Evolutionary conservation across 2,329 filamentous ascomycete genomes (phyloP).

Genomic region (Pseudogymnoascus sp.): DNA sequence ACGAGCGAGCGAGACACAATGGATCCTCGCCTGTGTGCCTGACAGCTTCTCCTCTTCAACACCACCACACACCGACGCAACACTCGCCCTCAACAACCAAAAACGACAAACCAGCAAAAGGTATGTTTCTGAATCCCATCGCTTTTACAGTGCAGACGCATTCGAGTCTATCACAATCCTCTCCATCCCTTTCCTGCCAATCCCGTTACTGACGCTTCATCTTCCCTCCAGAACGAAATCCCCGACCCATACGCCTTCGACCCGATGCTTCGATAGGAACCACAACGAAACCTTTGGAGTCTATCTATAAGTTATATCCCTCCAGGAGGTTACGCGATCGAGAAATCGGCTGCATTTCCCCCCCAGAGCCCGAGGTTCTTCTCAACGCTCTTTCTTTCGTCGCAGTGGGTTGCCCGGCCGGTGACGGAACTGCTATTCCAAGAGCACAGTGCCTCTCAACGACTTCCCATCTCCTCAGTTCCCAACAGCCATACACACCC

Average conservation of each 20-base stretch:
- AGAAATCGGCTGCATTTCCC: conserved; percentile 16
- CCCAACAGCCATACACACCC: conserved; percentile 11
- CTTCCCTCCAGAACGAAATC: conserved; percentile 11
- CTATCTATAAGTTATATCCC: conserved; percentile 25
- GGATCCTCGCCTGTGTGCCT: conserved; percentile 4
- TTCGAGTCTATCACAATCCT: not conserved
- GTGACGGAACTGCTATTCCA: not conserved
- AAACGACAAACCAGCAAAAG: conserved; percentile 2
- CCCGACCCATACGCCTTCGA: conserved; percentile 5
- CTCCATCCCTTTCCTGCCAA: conserved; percentile 12
- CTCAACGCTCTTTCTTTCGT: not conserved
- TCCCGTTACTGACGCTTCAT: conserved; percentile 8
- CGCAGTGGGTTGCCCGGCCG: not conserved
- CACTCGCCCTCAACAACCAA: conserved; percentile 7
- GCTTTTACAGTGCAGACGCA: not conserved
- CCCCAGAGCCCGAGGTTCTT: not conserved
- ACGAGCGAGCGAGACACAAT: conserved; percentile 1
- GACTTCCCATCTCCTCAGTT: not conserved
- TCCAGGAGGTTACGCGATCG: conserved; percentile 28
- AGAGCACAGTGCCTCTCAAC: not conserved
- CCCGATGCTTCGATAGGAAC: conserved; percentile 29
- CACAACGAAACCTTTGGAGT: conserved; percentile 25
- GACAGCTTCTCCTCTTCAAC: conserved; percentile 8
- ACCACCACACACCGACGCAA: conserved; percentile 6
- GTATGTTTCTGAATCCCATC: conserved; percentile 5